Conservation (phyloP, 2,329 filamentous ascomycete species). For the Herpotrichia juniperi region DNA sequence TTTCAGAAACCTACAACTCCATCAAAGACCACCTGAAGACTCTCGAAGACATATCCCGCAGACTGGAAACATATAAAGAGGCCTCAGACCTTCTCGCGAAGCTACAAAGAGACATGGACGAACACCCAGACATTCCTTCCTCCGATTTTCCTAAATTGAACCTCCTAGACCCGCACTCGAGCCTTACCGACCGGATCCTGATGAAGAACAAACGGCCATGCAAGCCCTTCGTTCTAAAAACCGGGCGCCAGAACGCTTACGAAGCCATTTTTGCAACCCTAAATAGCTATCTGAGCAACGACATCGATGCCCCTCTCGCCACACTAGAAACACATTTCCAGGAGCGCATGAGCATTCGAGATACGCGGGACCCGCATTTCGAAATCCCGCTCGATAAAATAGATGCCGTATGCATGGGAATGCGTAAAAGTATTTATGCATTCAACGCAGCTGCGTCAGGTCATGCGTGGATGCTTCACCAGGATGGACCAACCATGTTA, state of each 20-base stretch:
- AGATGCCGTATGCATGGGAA: background rate
- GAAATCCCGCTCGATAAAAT: background rate
- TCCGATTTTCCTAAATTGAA: background rate
- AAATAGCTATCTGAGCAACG: background rate
- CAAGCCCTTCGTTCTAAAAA: background rate
- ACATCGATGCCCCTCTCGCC: background rate
- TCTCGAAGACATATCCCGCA: background rate
- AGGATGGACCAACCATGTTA: background rate
- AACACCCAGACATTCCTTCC: background rate
- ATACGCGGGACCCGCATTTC: background rate
- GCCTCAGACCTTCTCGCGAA: background rate
- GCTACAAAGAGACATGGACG: background rate
- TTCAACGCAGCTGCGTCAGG: background rate
- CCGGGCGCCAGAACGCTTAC: background rate
- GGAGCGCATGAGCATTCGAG: background rate
- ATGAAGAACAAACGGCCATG: background rate
- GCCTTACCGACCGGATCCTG: background rate
- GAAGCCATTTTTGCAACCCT: background rate
- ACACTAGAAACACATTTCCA: background rate
- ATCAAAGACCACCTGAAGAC: background rate
- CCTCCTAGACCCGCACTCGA: background rate
- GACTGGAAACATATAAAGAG: background rate
- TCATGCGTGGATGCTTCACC: background rate
- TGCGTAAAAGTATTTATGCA: background rate
- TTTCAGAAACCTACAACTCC: background rate